These are phyloP conservation scores for Colletotrichum sp. DNA, from an alignment of 2,329 filamentous ascomycete species.

Conservation along the genomic window DNA sequence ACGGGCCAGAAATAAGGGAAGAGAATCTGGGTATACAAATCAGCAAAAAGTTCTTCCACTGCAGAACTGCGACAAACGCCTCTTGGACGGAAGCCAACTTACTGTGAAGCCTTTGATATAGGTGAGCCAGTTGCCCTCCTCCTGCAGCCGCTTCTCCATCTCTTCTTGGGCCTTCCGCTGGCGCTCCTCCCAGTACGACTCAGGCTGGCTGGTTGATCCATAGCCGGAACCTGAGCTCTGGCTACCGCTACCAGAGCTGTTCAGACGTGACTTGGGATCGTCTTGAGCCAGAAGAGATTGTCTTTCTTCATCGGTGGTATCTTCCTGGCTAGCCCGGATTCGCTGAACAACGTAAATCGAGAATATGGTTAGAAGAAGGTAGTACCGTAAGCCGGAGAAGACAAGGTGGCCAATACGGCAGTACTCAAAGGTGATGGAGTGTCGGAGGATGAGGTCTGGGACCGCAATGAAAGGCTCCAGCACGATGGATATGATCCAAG, in stretches of 20 bases:
- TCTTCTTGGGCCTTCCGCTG: constrained; percentile 60
- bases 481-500: constrained; percentile 62
- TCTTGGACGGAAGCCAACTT: constrained; percentile 24
- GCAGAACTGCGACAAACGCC: not conserved
- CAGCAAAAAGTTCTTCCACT: not conserved
- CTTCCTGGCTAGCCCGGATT: constrained; percentile 22
- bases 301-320: constrained; percentile 57
- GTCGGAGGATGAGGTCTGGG: constrained; percentile 26
- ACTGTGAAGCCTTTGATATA: constrained; percentile 77
- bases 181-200: constrained; percentile 60
- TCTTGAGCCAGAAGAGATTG: constrained; percentile 57
- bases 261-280: constrained; percentile 22
- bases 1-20: constrained; percentile 82
- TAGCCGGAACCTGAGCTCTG: constrained; percentile 38
- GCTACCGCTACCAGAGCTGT: constrained; percentile 25
- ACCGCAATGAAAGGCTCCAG: constrained; percentile 58
- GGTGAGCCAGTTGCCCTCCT: constrained; percentile 77
- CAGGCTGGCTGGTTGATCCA: constrained; percentile 49
- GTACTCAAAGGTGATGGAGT: constrained; percentile 27
- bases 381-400: constrained; percentile 17
- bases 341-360: constrained; percentile 17
- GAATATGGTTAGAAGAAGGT: constrained; percentile 10
- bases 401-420: constrained; percentile 14
- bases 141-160: constrained; percentile 72
- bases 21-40: constrained; percentile 60